These are phyloP conservation scores for Aspergillus panamensis DNA, from an alignment of 495 filamentous ascomycete genomes.

Conservation along the genomic window DNA sequence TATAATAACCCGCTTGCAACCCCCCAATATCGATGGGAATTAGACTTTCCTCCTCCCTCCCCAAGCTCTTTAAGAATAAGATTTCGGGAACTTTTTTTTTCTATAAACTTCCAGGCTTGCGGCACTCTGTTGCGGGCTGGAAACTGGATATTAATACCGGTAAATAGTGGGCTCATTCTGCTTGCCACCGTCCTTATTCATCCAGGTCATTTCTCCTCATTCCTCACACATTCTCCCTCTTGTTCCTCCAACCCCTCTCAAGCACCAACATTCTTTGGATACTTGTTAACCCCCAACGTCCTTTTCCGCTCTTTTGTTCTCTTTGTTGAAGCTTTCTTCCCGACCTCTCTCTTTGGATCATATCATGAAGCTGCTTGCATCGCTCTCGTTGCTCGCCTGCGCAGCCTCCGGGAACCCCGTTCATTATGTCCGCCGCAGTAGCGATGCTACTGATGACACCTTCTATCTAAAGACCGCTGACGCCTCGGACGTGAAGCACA, in stretches of 20 bases:
- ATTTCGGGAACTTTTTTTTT: neutral
- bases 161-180: neutral
- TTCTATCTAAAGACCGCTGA: slow-evolving; percentile 46
- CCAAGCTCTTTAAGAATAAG: neutral
- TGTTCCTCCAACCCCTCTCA: neutral
- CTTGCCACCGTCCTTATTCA: slow-evolving; percentile 9
- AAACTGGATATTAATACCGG: neutral
- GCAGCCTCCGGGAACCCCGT: slow-evolving; percentile 26
- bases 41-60: neutral
- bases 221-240: neutral
- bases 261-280: slow-evolving; percentile 11
- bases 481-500: slow-evolving; percentile 30
- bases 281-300: slow-evolving; percentile 5
- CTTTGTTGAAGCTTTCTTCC: neutral
- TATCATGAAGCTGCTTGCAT: slow-evolving; percentile 39
- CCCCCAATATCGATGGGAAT: neutral
- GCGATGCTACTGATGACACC: slow-evolving; percentile 17
- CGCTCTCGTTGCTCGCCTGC: slow-evolving; percentile 29
- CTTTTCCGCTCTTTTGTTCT: slow-evolving; percentile 7
- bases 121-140: neutral
- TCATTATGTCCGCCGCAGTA: slow-evolving; percentile 7
- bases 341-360: slow-evolving; percentile 16
- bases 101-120: neutral
- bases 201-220: slow-evolving; percentile 3
- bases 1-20: neutral